These are phyloP conservation scores for Arxiozyma telluris DNA, from an alignment of 1,139 yeast species.

Conservation along the genomic window DNA sequence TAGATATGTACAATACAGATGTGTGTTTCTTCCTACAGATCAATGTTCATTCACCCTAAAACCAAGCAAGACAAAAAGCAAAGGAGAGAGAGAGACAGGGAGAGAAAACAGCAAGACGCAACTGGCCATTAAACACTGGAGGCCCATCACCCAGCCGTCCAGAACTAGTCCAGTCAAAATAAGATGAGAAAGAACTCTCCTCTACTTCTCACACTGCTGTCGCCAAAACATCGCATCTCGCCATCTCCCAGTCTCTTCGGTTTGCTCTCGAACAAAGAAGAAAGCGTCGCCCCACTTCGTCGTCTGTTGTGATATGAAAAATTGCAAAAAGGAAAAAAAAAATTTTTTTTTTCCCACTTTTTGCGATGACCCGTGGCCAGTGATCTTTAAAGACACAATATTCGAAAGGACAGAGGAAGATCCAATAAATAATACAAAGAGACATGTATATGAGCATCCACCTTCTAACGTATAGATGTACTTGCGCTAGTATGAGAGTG, in stretches of 20 bases:
- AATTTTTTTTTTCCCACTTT: not conserved
- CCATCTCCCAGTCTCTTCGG: too few species aligned
- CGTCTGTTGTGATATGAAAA: not conserved
- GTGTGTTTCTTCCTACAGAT: not conserved
- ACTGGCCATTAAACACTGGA: too few species aligned
- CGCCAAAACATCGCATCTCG: too few species aligned
- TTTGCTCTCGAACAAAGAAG: too few species aligned
- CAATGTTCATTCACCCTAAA: not conserved
- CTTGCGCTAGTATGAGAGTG: not conserved
- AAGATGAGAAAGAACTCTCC: too few species aligned
- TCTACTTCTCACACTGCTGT: too few species aligned
- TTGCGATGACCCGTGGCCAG: constrained; percentile 3
- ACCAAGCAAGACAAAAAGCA: too few species aligned
- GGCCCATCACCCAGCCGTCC: too few species aligned
- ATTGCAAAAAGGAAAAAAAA: not conserved
- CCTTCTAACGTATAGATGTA: not conserved
- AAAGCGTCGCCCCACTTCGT: not conserved
- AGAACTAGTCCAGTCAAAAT: too few species aligned
- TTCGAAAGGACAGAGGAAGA: not conserved
- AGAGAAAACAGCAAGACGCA: too few species aligned
- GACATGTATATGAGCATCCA: not conserved
- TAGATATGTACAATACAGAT: not conserved
- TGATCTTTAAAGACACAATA: not conserved
- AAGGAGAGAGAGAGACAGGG: too few species aligned
- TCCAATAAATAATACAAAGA: too few species aligned